These are phyloP conservation scores for Venturia effusa DNA, from an alignment of 2,329 filamentous ascomycete species.

Conservation along the genomic window DNA sequence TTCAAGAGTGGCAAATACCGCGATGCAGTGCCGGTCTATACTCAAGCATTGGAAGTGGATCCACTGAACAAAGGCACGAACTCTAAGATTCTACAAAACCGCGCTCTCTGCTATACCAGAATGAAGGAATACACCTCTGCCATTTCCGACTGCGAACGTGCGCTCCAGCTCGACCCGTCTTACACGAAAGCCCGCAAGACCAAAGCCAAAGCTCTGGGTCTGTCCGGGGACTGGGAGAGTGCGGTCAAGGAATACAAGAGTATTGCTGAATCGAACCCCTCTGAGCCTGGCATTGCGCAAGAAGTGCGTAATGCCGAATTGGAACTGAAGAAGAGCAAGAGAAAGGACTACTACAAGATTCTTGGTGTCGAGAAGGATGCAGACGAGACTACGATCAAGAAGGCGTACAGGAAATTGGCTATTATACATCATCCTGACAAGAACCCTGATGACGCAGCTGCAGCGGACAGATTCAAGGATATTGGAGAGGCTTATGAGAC, in stretches of 20 bases:
- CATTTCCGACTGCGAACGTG: conserved; percentile 75
- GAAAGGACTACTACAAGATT: conserved; percentile 99
- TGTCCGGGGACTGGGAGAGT: conserved; percentile 84
- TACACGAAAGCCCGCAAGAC: conserved; percentile 92
- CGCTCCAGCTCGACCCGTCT: conserved; percentile 67
- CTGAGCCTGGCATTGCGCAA: conserved; percentile 67
- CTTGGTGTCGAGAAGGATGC: conserved; percentile 80
- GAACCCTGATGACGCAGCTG: conserved; percentile 76
- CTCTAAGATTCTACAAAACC: conserved; percentile 88
- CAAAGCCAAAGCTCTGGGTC: conserved; percentile 79
- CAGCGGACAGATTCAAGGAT: conserved; percentile 93
- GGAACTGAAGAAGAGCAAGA: conserved; percentile 92
- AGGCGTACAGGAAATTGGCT: conserved; percentile 89
- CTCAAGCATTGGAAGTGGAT: conserved; percentile 72
- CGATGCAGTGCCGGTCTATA: conserved; percentile 75
- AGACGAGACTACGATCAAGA: conserved; percentile 78
- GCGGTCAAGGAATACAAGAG: conserved; percentile 81
- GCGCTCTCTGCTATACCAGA: conserved; percentile 72
- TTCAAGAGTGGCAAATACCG: conserved; percentile 81
- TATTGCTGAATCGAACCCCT: conserved; percentile 71
- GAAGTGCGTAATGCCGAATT: conserved; percentile 86
- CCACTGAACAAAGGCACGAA: conserved; percentile 84
- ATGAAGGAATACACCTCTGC: conserved; percentile 76
- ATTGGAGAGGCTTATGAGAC: conserved; percentile 95
- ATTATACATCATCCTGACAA: conserved; percentile 96